These are phyloP conservation scores for Oryza glaberrima DNA, from an alignment of 176 grass and related monocot genomes.

Conservation along the genomic window DNA sequence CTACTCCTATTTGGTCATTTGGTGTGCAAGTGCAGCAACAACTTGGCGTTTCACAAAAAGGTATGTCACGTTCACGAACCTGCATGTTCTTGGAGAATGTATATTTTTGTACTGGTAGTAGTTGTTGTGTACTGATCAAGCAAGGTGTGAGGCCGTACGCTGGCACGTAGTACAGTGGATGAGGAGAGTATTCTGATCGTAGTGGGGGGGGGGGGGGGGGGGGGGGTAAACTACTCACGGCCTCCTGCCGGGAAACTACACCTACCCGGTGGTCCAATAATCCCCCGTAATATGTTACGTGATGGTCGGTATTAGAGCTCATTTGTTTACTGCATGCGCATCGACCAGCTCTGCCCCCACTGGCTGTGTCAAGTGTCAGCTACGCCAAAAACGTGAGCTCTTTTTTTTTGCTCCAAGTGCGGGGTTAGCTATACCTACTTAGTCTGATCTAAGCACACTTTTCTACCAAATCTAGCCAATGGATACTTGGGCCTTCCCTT, in stretches of 20 bases:
- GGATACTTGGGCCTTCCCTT: constrained; percentile 36
- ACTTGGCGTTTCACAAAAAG: constrained; percentile 1
- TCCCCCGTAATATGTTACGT: background rate
- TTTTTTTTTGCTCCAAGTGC: constrained; percentile 40
- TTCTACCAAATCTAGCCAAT: constrained; percentile 48
- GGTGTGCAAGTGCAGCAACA: background rate
- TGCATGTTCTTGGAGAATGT: constrained; percentile 16
- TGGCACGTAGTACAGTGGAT: background rate
- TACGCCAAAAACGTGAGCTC: constrained; percentile 20
- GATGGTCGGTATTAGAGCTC: constrained; percentile 31
- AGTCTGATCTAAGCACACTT: constrained; percentile 33
- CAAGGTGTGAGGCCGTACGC: background rate
- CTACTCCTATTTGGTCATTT: constrained; percentile 1
- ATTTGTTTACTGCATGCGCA: constrained; percentile 38
- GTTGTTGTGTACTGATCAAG: constrained; percentile 5
- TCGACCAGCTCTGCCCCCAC: constrained; percentile 17
- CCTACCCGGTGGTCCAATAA: constrained; percentile 24
- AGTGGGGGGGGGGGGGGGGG: background rate
- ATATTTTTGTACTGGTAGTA: background rate
- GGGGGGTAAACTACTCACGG: constrained; percentile 29
- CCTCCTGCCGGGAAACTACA: constrained; percentile 56
- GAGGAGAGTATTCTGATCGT: constrained; percentile 18
- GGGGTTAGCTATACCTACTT: constrained; percentile 57
- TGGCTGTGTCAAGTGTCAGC: constrained; percentile 24
- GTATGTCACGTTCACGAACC: background rate